Evolutionary conservation across 1,139 yeast species (phyloP).

Genomic region (Insectozyma bohioensis): DNA sequence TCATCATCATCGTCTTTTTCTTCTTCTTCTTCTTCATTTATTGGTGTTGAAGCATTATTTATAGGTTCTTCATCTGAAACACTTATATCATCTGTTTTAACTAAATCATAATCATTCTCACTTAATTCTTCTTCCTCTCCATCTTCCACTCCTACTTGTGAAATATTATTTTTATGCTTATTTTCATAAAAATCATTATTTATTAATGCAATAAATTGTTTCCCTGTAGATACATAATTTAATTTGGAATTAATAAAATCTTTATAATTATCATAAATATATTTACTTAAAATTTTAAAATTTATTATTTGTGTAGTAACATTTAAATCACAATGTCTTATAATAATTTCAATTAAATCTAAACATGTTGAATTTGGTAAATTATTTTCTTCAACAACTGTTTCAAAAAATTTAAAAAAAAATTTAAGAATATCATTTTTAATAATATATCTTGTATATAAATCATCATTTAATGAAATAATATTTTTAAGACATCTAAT

Average conservation of each 20-base stretch:
- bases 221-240: constrained; percentile 31
- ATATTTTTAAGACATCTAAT: constrained; percentile 63
- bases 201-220: constrained; percentile 29
- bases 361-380: constrained; percentile 75
- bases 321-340: constrained; percentile 29
- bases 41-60: constrained; percentile 29
- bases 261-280: constrained; percentile 46
- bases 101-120: constrained; percentile 5
- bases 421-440: constrained; percentile 52
- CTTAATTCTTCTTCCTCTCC: constrained; percentile 3
- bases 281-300: constrained; percentile 47
- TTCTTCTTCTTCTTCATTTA: constrained; percentile 19
- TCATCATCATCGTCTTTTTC: constrained; percentile 15
- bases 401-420: constrained; percentile 51
- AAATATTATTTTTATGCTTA: constrained; percentile 22
- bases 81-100: constrained; percentile 22
- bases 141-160: too few species aligned
- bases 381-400: constrained; percentile 55
- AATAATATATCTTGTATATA: constrained; percentile 56
- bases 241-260: constrained; percentile 18
- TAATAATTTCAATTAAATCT: constrained; percentile 61
- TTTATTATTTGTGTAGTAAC: constrained; percentile 31
- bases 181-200: constrained; percentile 26
- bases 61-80: constrained; percentile 26
- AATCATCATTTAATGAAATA: constrained; percentile 59